Conservation (phyloP, 108 stramenopile genomes). For the Craspedostauros australis region DNA sequence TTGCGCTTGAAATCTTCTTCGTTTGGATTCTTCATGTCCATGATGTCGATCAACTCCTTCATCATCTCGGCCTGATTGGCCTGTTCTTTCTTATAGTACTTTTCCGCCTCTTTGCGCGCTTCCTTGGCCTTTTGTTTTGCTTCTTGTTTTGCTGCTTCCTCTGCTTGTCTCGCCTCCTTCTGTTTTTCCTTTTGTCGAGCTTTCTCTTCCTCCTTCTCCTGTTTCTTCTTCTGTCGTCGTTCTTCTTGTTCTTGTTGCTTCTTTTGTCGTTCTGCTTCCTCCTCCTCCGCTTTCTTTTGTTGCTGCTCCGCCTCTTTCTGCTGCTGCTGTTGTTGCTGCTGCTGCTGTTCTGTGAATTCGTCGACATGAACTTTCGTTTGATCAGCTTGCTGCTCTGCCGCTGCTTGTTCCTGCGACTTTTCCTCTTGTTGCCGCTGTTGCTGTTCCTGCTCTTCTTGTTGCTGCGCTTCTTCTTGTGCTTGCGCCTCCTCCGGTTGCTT, state of each 20-base stretch:
- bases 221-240: background rate
- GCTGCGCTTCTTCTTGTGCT: background rate
- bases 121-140: background rate
- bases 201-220: background rate
- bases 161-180: background rate
- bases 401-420: background rate
- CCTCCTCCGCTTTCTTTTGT: background rate
- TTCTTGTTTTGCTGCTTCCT: background rate
- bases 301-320: background rate
- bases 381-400: background rate
- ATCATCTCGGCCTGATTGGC: too few relatives aligned
- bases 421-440: background rate
- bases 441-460: background rate
- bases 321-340: slow-evolving; percentile 1
- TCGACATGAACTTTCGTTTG: too few relatives aligned
- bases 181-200: background rate
- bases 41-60: too few relatives aligned
- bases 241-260: background rate
- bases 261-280: background rate
- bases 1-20: too few relatives aligned
- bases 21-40: too few relatives aligned
- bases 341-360: too few relatives aligned
- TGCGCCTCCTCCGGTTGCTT: background rate
- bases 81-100: background rate
- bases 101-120: background rate